Base-by-base conservation (phyloP, 345 rosid species). In the Xanthoceras sorbifolium region DNA sequence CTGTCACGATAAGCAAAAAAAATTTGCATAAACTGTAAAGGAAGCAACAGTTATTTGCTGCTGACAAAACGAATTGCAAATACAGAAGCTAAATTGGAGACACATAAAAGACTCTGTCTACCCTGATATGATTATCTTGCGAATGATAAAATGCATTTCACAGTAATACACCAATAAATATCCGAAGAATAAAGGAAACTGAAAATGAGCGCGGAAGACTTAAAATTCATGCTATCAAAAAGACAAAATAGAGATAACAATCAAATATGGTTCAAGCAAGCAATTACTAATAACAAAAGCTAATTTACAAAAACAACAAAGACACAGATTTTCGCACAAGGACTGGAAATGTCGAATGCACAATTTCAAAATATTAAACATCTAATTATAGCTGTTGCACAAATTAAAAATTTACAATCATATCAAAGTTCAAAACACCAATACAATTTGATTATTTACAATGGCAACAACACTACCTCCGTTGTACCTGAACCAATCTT, bases 401-500 rank as follows among this genome's bases (percentile, higher is more conserved):
- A 31, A 6, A 59, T 5, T 26, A 15, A 1, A 23, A 29, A 50
- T 59, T 14, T 75, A 46, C 60, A n/a, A 42, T 25, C 67, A 64
- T 46, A 60, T 38, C 4, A 52, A 32, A 25, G 31, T 22, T 25
- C 40, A 44, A 46, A 44, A 42, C 20, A 22, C 8, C 23, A 34
- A 44, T 57, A 31, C 15, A 54, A 31, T 26, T 36, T 48, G 15
- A 71, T 2, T 28, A 64, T 46, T 34, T 3, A 6, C 26, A 22
- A 69, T 70, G 69, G 68, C 76, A 71, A 77, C 15, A 26, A 77
- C 15, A 26, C 62, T 85, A 93, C 98, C 98, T 93, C 97, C 50
- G 93, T 89, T 77, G 94, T 91, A 80, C 98, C 98, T 25, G 94
- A 64, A 74, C 84, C 86, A 55, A 94, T 79, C 87, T 84, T 94